phyloP scores from a whole-genome alignment of 2,329 filamentous ascomycete genomes.

The Bipolaris victoriae region DNA sequence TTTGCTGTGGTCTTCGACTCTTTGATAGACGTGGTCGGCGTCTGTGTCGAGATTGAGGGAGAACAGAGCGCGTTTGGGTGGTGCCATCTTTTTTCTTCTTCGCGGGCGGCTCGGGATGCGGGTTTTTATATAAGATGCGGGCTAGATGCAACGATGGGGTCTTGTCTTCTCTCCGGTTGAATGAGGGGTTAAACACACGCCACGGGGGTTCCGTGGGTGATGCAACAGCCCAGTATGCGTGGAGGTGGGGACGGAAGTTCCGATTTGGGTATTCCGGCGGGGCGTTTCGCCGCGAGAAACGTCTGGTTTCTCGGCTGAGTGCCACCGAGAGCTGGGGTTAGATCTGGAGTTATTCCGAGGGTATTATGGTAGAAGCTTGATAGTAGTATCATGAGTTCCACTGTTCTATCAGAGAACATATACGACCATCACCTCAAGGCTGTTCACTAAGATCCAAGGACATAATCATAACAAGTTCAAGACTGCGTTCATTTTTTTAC shows the following conservation, averaged over 20 bases:
- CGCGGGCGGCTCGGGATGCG: not conserved
- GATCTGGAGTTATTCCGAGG: constrained; percentile 19
- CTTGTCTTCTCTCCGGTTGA: constrained; percentile 17
- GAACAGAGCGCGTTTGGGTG: constrained; percentile 45
- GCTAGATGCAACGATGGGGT: not conserved
- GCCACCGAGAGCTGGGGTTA: constrained; percentile 10
- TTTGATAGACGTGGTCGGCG: constrained; percentile 48
- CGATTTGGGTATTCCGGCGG: constrained; percentile 39
- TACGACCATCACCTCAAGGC: too few species aligned
- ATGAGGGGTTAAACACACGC: constrained; percentile 22
- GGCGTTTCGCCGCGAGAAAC: constrained; percentile 15
- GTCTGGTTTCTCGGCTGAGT: constrained; percentile 5
- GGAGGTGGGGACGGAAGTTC: constrained; percentile 28
- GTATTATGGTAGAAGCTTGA: not conserved
- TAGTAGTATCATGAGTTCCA: not conserved
- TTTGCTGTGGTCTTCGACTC: constrained; percentile 46
- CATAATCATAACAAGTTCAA: not conserved
- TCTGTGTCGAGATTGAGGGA: constrained; percentile 50
- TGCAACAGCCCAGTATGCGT: not conserved
- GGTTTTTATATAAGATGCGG: not conserved
- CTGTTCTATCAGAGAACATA: too few species aligned
- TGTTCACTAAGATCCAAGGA: not conserved
- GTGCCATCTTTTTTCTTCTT: constrained; percentile 19
- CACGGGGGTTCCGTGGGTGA: constrained; percentile 13
- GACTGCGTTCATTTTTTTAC: not conserved